Base-by-base conservation (phyloP, 768 basidiomycete genomes). In the Gyrodon lividus region DNA sequence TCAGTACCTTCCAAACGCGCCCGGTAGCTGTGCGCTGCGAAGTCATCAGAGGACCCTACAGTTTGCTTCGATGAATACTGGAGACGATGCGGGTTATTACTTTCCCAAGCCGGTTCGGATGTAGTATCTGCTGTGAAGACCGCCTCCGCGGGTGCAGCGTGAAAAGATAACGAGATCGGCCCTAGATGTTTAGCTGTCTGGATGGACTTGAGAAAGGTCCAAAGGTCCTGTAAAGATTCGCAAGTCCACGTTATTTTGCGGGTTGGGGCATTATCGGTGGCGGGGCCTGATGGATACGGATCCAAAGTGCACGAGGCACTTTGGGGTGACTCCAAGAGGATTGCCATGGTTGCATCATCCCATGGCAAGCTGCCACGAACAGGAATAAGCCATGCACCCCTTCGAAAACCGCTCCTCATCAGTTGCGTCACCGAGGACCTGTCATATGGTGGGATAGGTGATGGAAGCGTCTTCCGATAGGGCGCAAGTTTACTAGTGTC, bases 301-400 rank as follows among this genome's bases (percentile, higher is more conserved):
- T 57, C 58, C 23, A 59, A 48, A n/a, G 56, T 55, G 22, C 51
- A 44, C 37, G 48, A 56, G 38, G 54, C 26, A n/a, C 16, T 63
- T 57, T 41, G 53, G 33, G 59, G 52, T 5, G 53, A 53, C 37
- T 72, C 70, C 33, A 75, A 62, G n/a, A 82, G 47, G 13, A 68
- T 63, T 8, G 76, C 82, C 38, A 64, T 55, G 9, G 80, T 75
- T 43, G 73, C 73, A 26, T 63, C 66, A 10, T 67, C 64, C 78
- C 79, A 84, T 33, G 80, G 80, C 37, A 77, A 56, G 23, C 52
- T 61, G 14, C 83, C 83, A 12, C 82, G 76, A 5, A 84, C 62
- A 35, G 83, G 83, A 33, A 85, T 72, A 14, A 84, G 59, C 83
- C 83, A 85, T 7, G 78, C 76, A 43, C 67, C 69, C 43, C 81